Evolutionary conservation across 2,329 filamentous ascomycete genomes (phyloP).

Genomic region (Aspergillus viridinutans): DNA sequence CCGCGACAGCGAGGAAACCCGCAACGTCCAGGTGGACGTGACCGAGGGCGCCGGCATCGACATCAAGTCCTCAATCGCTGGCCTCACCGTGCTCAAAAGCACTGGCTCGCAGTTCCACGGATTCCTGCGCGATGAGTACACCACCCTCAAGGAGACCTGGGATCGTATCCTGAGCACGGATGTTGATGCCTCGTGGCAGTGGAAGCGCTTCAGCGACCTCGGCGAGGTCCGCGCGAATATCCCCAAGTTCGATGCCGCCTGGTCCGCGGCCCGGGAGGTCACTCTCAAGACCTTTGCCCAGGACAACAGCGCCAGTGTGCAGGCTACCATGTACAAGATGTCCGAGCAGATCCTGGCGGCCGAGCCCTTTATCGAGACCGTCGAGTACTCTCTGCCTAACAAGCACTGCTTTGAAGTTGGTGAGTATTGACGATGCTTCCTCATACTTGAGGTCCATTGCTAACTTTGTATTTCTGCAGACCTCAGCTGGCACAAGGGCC

Average conservation of each 20-base stretch:
- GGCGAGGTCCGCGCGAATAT: conserved; percentile 62
- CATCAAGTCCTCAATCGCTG: conserved; percentile 72
- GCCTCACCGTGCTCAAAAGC: conserved; percentile 87
- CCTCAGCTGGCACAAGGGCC: conserved; percentile 90
- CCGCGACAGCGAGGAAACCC: conserved; percentile 82
- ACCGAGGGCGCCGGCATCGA: conserved; percentile 65
- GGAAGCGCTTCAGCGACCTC: conserved; percentile 66
- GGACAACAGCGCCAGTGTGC: conserved; percentile 87
- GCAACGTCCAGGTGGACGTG: conserved; percentile 71
- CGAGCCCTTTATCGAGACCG: conserved; percentile 66
- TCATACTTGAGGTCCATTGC: neutral
- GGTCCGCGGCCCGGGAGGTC: conserved; percentile 70
- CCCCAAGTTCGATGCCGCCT: conserved; percentile 72
- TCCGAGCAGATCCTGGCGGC: conserved; percentile 75
- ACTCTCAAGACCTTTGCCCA: conserved; percentile 89
- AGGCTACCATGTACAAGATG: conserved; percentile 99
- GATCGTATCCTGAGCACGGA: conserved; percentile 94
- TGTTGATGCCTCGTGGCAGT: conserved; percentile 81
- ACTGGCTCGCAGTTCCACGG: conserved; percentile 95
- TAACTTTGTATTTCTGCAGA: conserved; percentile 50
- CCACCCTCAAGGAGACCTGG: conserved; percentile 83
- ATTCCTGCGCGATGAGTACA: conserved; percentile 90
- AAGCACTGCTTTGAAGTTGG: conserved; percentile 98
- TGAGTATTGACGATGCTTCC: conserved; percentile 35
- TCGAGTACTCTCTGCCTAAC: conserved; percentile 85